Conservation (phyloP, 257 asterid species). For the Rehmannia glutinosa region DNA sequence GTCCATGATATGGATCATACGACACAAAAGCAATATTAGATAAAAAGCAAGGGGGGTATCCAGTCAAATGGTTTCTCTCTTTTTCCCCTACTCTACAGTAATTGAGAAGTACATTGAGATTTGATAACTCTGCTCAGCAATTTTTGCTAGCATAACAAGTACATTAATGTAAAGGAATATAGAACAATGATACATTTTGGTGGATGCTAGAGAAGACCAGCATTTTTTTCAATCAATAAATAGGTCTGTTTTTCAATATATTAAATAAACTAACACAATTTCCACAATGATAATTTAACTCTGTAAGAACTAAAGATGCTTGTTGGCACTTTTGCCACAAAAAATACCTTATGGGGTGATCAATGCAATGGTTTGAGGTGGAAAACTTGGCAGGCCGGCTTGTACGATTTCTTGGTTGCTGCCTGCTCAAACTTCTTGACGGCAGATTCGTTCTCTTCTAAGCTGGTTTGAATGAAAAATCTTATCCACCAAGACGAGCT, state of each 20-base stretch:
- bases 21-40: too few species aligned
- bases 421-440: slow-evolving; percentile 72
- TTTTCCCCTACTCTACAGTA: neutral
- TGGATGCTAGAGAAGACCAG: slow-evolving; percentile 18
- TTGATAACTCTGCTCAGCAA: neutral
- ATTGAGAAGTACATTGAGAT: slow-evolving; percentile 11
- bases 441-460: slow-evolving; percentile 79
- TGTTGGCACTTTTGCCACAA: slow-evolving; percentile 17
- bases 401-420: slow-evolving; percentile 44
- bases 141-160: slow-evolving; percentile 17
- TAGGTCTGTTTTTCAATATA: slow-evolving; percentile 14
- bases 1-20: too few species aligned
- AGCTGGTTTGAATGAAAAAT: slow-evolving; percentile 71
- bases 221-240: slow-evolving; percentile 16
- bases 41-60: too few species aligned
- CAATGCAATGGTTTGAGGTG: slow-evolving; percentile 78
- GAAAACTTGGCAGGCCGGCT: slow-evolving; percentile 78
- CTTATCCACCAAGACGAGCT: slow-evolving; percentile 86
- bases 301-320: slow-evolving; percentile 24
- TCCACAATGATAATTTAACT: slow-evolving; percentile 21
- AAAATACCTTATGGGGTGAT: slow-evolving; percentile 13
- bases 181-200: slow-evolving; percentile 16
- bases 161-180: neutral
- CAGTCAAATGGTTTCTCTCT: too few species aligned
- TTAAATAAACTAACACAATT: slow-evolving; percentile 17